Evolutionary conservation across 257 asterid genomes (phyloP), one percentile per base, ranked within the genome.

Genomic region (Paulownia fortunei): DNA sequence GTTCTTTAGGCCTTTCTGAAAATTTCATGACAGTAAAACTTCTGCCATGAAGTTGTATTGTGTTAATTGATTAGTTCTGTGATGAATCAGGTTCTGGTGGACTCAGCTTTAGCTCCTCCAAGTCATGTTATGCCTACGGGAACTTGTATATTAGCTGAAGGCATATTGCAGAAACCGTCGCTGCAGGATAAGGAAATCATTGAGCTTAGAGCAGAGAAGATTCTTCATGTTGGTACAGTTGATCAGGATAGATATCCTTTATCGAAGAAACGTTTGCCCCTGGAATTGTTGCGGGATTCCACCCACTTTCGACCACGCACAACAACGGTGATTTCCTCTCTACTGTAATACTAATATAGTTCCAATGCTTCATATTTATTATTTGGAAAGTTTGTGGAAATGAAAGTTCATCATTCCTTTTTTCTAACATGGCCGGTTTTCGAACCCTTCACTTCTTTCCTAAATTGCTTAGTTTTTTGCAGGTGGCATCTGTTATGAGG

Each of bases 401-500:
- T n/a, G n/a, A n/a, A n/a, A n/a, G n/a, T n/a, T n/a, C n/a, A n/a
- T n/a, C n/a, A n/a, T 15, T 12, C 54, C 21, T 15, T 27, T 39
- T n/a, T 26, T 15, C 19, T 7, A 16, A 0, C 0, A 27, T 39
- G 9, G 15, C 1, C 8, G 24, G 37, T 18, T 9, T 18, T 41
- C 39, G 16, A 58, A 27, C 16, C 47, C 30, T 7, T 70, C 51
- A 34, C 24, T 18, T 32, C 0, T 79, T 51, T 55, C 19, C 24
- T 11, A 41, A 55, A 16, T 59, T 79, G 52, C 21, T 44, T 37
- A 16, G 66, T 12, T 54, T 61, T 79, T 51, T 75, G 82, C 84
- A 94, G 98, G 97, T 92, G 62, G 97, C 97, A 44, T 91, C 97
- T 64, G 90, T 95, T 26, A 88, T 87, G 86, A 83, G 94, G 82